These are phyloP conservation scores for Globisporangium heterothallicum DNA, from an alignment of 352 stramenopile species.

Conservation along the genomic window DNA sequence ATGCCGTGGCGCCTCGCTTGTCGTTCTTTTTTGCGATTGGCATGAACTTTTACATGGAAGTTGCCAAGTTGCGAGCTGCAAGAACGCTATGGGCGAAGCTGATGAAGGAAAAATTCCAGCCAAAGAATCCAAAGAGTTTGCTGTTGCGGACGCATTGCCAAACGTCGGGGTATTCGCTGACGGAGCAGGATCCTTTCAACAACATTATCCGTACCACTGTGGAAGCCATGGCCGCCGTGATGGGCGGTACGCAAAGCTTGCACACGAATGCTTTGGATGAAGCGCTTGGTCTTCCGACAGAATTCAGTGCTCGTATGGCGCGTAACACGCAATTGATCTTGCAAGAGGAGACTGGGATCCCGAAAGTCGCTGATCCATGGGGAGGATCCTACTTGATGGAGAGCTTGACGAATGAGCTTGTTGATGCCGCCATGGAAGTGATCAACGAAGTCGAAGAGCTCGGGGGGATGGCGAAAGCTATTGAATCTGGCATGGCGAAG, in stretches of 20 bases:
- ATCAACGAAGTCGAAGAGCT: constrained; percentile 88
- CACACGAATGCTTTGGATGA: constrained; percentile 98
- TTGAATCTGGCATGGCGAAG: constrained; percentile 95
- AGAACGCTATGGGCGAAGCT: constrained; percentile 92
- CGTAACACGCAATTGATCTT: constrained; percentile 98
- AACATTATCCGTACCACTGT: constrained; percentile 97
- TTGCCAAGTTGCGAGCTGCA: constrained; percentile 94
- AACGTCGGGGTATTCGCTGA: constrained; percentile 95
- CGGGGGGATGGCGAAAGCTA: constrained; percentile 96
- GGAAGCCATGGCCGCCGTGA: constrained; percentile 84
- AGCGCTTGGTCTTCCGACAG: constrained; percentile 93
- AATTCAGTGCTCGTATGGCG: constrained; percentile 94
- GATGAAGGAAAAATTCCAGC: constrained; percentile 91
- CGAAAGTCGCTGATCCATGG: constrained; percentile 94
- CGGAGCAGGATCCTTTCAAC: constrained; percentile 97
- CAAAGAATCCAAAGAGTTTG: constrained; percentile 93
- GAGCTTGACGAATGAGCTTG: constrained; percentile 89
- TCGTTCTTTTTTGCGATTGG: constrained; percentile 98
- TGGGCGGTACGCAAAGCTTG: constrained; percentile 94
- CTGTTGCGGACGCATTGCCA: constrained; percentile 96
- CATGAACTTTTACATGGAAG: constrained; percentile 98
- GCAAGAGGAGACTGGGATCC: constrained; percentile 95
- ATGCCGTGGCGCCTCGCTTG: constrained; percentile 90
- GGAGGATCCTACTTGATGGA: constrained; percentile 98
- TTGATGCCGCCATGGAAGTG: constrained; percentile 63